phyloP scores from a whole-genome alignment of 768 basidiomycete species.

The Suillus occidentalis region DNA sequence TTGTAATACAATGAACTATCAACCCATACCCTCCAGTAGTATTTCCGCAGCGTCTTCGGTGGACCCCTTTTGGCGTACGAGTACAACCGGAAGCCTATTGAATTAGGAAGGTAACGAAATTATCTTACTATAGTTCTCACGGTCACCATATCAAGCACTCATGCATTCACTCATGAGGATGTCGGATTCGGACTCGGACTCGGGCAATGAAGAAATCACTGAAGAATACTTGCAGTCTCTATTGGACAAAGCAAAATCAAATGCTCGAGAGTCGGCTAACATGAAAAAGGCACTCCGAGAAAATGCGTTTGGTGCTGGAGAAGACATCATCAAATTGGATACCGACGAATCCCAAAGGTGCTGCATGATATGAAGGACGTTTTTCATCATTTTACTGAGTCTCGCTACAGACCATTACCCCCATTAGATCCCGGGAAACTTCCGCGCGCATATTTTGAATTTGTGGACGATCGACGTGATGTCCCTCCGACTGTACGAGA shows the following conservation, averaged over 20 bases:
- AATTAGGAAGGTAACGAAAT: too few species aligned
- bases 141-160: too few species aligned
- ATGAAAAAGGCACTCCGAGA: slow-evolving; percentile 25
- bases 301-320: slow-evolving; percentile 42
- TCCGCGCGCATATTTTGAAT: slow-evolving; percentile 63
- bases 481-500: slow-evolving; percentile 54
- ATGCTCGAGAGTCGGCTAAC: slow-evolving; percentile 38
- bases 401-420: slow-evolving; percentile 53
- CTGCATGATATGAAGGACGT: slow-evolving; percentile 11
- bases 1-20: too few species aligned
- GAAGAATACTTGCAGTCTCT: slow-evolving; percentile 62
- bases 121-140: too few species aligned
- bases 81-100: too few species aligned
- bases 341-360: slow-evolving; percentile 40
- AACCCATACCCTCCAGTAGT: not conserved
- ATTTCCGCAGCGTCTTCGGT: not conserved
- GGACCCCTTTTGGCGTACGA: too few species aligned
- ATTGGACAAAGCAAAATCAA: slow-evolving; percentile 59
- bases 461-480: slow-evolving; percentile 43
- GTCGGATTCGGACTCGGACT: slow-evolving; percentile 30
- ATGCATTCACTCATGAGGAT: too few species aligned
- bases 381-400: slow-evolving; percentile 5
- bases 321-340: slow-evolving; percentile 52
- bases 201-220: slow-evolving; percentile 50
- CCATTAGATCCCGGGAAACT: slow-evolving; percentile 63